phyloP scores from a whole-genome alignment of 2,329 filamentous ascomycete genomes.

The Fragosphaeria purpurea region DNA sequence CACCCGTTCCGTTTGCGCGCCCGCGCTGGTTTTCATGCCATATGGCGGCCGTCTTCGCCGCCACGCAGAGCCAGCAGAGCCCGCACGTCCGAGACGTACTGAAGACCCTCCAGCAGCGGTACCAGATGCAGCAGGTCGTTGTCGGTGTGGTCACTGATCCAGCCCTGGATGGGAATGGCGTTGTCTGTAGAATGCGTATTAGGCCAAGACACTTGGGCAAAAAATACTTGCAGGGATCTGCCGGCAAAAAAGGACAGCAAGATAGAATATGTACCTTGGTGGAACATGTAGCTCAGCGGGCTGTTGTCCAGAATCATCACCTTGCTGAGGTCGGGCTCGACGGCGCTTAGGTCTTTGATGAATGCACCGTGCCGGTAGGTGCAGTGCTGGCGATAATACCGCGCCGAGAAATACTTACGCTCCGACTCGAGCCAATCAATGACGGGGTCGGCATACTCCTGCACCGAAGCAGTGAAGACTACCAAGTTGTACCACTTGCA shows the following conservation, averaged over 20 bases:
- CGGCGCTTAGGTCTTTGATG: constrained; percentile 93
- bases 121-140: constrained; percentile 89
- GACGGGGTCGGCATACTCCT: constrained; percentile 96
- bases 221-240: neutral
- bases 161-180: constrained; percentile 96
- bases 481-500: constrained; percentile 98
- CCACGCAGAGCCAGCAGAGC: constrained; percentile 80
- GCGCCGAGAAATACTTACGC: constrained; percentile 85
- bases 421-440: constrained; percentile 98
- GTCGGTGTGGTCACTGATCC: constrained; percentile 98
- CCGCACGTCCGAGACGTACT: constrained; percentile 93
- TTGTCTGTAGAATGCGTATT: constrained; percentile 57
- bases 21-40: constrained; percentile 24
- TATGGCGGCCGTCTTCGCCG: constrained; percentile 64
- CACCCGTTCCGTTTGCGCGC: no score
- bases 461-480: constrained; percentile 92
- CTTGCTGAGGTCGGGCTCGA: constrained; percentile 93
- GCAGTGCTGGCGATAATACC: constrained; percentile 96
- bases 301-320: constrained; percentile 99
- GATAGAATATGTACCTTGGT: constrained; percentile 58
- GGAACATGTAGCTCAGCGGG: constrained; percentile 95
- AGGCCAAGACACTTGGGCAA: neutral
- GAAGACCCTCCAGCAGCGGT: constrained; percentile 83
- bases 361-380: constrained; percentile 92
- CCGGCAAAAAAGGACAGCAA: neutral